Evolutionary conservation across 768 basidiomycete species (phyloP).

Genomic region (Botryobasidium botryosum): DNA sequence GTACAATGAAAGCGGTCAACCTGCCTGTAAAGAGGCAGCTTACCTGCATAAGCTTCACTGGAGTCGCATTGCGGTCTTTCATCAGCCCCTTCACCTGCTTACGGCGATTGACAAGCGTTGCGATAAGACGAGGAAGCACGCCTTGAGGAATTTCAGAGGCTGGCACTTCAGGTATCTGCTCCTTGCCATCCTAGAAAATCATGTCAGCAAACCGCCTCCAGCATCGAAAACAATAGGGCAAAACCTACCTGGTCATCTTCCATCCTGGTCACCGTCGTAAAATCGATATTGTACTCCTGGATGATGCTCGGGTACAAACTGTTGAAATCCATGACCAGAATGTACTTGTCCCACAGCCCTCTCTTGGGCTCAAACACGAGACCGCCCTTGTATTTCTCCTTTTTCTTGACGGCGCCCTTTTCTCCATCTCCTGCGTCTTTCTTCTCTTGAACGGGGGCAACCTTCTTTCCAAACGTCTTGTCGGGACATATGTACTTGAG

Average conservation of each 20-base stretch:
- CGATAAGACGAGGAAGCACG: conserved; percentile 91
- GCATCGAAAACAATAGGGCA: neutral
- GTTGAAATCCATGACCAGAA: conserved; percentile 99
- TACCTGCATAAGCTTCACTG: conserved; percentile 72
- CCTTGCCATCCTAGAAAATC: conserved; percentile 41
- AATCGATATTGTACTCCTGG: conserved; percentile 98
- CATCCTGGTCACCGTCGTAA: conserved; percentile 76
- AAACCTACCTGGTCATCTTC: conserved; percentile 27
- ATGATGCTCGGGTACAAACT: conserved; percentile 98
- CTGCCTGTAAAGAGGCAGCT: conserved; percentile 7
- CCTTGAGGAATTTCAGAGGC: conserved; percentile 53
- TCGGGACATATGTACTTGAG: conserved; percentile 95
- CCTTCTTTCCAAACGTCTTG: conserved; percentile 73
- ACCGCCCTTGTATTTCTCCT: conserved; percentile 97
- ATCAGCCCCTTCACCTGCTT: conserved; percentile 83
- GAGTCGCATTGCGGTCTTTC: conserved; percentile 60
- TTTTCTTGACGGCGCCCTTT: conserved; percentile 27
- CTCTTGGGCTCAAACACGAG: conserved; percentile 93
- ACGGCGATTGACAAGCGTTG: conserved; percentile 84
- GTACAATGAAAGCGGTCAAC: neutral
- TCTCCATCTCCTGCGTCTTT: conserved; percentile 34
- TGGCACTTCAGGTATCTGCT: conserved; percentile 83
- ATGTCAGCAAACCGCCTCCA: conserved; percentile 8
- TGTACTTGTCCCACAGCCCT: conserved; percentile 89
- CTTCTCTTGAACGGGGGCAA: conserved; percentile 27